phyloP scores from a whole-genome alignment of 257 asterid species.

The Fraxinus anomala region DNA sequence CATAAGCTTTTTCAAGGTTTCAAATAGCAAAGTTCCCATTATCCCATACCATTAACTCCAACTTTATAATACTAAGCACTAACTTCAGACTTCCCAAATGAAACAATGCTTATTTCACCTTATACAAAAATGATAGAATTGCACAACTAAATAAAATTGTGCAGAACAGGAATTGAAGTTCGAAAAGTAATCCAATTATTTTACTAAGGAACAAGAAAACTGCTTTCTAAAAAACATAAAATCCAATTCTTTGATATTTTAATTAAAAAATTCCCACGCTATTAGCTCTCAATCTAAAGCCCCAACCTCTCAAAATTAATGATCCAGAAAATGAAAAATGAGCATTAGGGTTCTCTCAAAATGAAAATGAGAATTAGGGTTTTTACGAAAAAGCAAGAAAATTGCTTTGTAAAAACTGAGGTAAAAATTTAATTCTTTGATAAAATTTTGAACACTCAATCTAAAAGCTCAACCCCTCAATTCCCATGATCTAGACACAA shows the following conservation, averaged over 20 bases:
- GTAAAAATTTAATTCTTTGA: not conserved
- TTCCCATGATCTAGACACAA: conserved; percentile 11
- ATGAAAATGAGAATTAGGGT: no score
- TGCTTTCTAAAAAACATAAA: not conserved
- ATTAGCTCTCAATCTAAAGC: not conserved
- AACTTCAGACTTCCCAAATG: not conserved
- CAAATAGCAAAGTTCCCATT: no score
- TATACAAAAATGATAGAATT: not conserved
- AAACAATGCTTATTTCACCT: not conserved
- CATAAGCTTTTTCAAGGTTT: not conserved
- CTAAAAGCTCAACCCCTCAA: not conserved
- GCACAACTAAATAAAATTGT: not conserved
- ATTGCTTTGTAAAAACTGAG: not conserved
- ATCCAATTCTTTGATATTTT: not conserved
- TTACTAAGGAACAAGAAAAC: not conserved
- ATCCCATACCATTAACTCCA: not conserved
- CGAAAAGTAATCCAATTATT: not conserved
- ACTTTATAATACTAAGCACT: conserved; percentile 6
- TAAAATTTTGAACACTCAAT: conserved; percentile 2
- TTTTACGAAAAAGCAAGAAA: no score
- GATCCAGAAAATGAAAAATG: not conserved
- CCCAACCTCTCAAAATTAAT: not conserved
- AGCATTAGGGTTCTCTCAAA: no score
- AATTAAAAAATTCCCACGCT: not conserved
- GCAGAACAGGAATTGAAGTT: not conserved